Percentiles rank a stretch among this genome's conserved stretches.
phyloP scores from a whole-genome alignment of 202 grass and related monocot genomes.

The Musa balbisiana region DNA sequence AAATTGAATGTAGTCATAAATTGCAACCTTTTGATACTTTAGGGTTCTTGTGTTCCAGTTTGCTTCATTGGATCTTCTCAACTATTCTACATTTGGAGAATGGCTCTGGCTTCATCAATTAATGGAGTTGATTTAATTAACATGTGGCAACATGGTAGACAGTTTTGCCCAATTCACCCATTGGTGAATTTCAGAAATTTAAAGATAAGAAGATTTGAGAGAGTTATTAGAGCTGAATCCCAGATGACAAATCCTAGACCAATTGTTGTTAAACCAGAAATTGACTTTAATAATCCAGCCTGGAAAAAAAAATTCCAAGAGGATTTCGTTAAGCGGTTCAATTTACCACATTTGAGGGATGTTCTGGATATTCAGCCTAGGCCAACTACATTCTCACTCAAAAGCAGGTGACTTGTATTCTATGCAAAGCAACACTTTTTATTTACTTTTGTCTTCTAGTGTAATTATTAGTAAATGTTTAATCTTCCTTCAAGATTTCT shows the following conservation, averaged over 20 bases:
- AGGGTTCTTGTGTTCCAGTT: background rate
- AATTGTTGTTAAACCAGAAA: constrained; percentile 27
- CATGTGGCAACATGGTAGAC: constrained; percentile 10
- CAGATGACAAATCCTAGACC: constrained; percentile 32
- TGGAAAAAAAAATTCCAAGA: constrained; percentile 81
- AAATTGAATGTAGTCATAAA: background rate
- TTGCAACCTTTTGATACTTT: background rate
- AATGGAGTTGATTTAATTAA: constrained; percentile 25
- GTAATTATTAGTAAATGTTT: background rate
- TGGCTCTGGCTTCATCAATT: constrained; percentile 40
- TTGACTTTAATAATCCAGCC: constrained; percentile 56
- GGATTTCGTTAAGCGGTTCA: constrained; percentile 65
- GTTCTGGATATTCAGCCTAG: constrained; percentile 62
- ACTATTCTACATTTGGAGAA: constrained; percentile 19
- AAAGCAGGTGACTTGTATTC: constrained; percentile 42
- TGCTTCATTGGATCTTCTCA: background rate
- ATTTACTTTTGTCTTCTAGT: background rate
- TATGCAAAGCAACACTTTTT: background rate
- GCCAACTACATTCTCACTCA: constrained; percentile 87
- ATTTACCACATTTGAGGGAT: constrained; percentile 78
- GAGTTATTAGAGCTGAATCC: constrained; percentile 13
- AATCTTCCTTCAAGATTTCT: background rate
- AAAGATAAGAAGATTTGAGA: constrained; percentile 23
- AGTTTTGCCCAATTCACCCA: background rate
- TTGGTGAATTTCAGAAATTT: constrained; percentile 7